These are phyloP conservation scores for Corynespora cassiicola DNA, from an alignment of 2,329 filamentous ascomycete species.

Conservation along the genomic window DNA sequence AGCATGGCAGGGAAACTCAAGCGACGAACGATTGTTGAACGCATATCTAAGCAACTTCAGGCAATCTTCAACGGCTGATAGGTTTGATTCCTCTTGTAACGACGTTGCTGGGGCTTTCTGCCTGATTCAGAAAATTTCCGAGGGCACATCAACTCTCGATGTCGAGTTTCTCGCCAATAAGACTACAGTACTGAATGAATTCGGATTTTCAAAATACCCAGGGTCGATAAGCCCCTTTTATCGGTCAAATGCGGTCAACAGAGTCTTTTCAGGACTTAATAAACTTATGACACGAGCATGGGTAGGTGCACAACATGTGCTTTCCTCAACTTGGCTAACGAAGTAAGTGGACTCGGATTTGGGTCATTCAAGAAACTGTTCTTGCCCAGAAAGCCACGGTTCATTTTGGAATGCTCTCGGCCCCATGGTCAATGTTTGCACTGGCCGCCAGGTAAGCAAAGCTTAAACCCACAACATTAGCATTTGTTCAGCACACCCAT, in stretches of 20 bases:
- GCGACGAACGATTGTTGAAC: conserved; percentile 7
- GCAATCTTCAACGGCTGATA: conserved; percentile 1
- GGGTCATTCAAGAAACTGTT: conserved; percentile 31
- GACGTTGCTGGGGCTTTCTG: conserved; percentile 27
- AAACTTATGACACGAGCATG: conserved; percentile 15
- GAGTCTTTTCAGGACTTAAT: conserved; percentile 19
- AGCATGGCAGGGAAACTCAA: conserved; percentile 10
- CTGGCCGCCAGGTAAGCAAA: conserved; percentile 19
- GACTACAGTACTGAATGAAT: no score
- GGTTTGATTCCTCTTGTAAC: no score
- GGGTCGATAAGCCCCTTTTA: no score
- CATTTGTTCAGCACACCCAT: no score
- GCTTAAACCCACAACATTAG: no score
- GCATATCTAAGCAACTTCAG: conserved; percentile 9
- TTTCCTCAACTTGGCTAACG: no score
- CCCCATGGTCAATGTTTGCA: conserved; percentile 28
- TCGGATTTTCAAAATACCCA: no score
- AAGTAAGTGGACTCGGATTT: conserved; percentile 31
- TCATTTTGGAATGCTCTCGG: conserved; percentile 22
- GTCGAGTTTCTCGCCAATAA: no score
- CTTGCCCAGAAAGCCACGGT: conserved; percentile 22
- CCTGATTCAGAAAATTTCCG: conserved; percentile 20
- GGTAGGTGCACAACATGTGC: conserved; percentile 4
- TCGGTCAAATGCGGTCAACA: conserved; percentile 10
- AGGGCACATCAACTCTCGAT: conserved; percentile 9